A percentile compares a stretch with the other conserved stretches of the same genome.
Evolutionary conservation across 441 rosid species (phyloP).

Genomic region (Pelargonium australe): DNA sequence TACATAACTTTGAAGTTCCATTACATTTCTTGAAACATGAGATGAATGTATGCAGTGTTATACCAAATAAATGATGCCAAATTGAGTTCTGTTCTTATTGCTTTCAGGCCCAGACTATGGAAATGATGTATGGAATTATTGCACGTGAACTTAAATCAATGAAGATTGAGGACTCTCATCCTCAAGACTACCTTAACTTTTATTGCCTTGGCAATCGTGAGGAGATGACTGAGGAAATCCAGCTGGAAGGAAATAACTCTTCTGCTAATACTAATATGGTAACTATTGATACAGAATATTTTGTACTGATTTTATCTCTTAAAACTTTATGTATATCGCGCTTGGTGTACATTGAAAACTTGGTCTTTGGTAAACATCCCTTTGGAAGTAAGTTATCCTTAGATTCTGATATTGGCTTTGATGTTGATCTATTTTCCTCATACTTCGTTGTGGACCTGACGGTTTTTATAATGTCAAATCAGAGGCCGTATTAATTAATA

Average conservation of each 20-base stretch:
- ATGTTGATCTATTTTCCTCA: too few species aligned
- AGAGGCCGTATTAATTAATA: too few species aligned
- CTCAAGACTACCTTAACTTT: slow-evolving; percentile 81
- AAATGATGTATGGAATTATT: slow-evolving; percentile 94
- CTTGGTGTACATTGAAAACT: too few species aligned
- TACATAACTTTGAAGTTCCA: background rate
- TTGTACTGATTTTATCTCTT: too few species aligned
- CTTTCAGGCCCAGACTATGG: slow-evolving; percentile 83
- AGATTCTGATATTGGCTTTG: too few species aligned
- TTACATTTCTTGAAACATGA: too few species aligned
- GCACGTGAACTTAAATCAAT: slow-evolving; percentile 48
- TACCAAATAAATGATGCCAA: too few species aligned
- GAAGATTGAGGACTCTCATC: slow-evolving; percentile 71
- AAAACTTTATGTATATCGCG: too few species aligned
- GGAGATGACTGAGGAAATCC: slow-evolving; percentile 23
- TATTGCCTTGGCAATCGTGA: slow-evolving; percentile 92
- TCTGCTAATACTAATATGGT: background rate
- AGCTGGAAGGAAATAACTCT: background rate
- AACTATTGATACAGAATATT: background rate
- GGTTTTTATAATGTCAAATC: too few species aligned
- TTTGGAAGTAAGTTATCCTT: too few species aligned
- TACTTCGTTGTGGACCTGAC: too few species aligned
- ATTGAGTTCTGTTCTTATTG: background rate
- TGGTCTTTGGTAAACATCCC: too few species aligned
- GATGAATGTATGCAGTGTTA: background rate